Base-by-base conservation (phyloP, 495 filamentous ascomycete species). In the Penicillium bialowiezense region DNA sequence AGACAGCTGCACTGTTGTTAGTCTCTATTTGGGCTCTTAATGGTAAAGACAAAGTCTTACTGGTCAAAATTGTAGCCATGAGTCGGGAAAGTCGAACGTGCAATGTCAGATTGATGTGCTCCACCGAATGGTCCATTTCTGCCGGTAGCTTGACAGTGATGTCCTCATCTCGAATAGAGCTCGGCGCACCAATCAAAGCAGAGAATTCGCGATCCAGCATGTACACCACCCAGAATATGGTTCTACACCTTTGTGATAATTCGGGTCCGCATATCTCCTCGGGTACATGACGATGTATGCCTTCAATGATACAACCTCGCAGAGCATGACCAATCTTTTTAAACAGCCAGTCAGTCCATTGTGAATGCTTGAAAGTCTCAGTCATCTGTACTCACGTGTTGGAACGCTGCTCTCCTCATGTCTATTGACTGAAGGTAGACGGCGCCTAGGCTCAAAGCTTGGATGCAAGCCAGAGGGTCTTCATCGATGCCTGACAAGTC, bases 201-300 rank as follows among this genome's bases (percentile, higher is more conserved):
- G 63, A 61, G 29, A 69, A 67, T 18, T 72, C 65, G 17, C 69
- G 44, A 36, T 72, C 69, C 1, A 72, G 55, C 54, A 72, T 61
- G 17, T 72, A 72, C 3, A 70, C 67, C 3, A 64, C 64, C 69
- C 69, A 72, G 28, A 68, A 72, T n/a, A 65, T 62, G 7, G 56
- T 63, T 31, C 62, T 53, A 41, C 60, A 70, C 23, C 69, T 60
- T 19, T 59, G 47, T 9, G 63, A 64, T 7, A 61, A 50, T 15
- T 60, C 48, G 5, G 51, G 54, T 20, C 63, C 54, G 20, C 59
- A 42, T 37, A 58, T 28, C 21, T 60, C 51, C 41, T 62, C 57
- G 3, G 66, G 62, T 7, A 66, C 58, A 52, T 72, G 60, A 24
- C 65, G 40, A 35, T 72, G 69, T 29, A 69, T 64, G 1, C 69